Evolutionary conservation across 345 rosid genomes (phyloP).

Genomic region (Lepidium aucheri): DNA sequence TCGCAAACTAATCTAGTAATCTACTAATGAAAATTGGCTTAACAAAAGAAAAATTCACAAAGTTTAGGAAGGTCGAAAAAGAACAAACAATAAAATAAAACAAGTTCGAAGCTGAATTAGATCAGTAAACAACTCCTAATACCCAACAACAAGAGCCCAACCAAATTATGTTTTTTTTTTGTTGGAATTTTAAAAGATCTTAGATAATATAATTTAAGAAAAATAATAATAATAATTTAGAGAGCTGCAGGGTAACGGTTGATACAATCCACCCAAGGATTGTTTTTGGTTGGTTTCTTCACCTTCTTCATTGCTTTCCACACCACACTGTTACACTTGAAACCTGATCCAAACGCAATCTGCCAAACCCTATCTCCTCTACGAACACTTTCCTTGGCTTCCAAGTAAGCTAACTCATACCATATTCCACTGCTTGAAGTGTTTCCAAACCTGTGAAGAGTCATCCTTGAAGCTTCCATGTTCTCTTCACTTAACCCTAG

Average conservation of each 20-base stretch:
- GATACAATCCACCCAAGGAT: conserved; percentile 74
- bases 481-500: conserved; percentile 67
- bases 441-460: conserved; percentile 79
- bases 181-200: conserved; percentile 16
- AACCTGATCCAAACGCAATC: conserved; percentile 79
- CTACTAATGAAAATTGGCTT: too few relatives aligned
- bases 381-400: conserved; percentile 74
- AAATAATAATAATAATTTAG: conserved; percentile 3
- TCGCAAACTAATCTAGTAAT: too few relatives aligned
- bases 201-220: neutral
- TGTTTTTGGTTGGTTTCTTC: conserved; percentile 46
- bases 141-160: conserved; percentile 11
- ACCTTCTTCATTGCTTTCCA: conserved; percentile 69
- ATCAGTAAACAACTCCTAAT: conserved; percentile 11
- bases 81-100: conserved; percentile 9
- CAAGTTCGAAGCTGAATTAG: conserved; percentile 8
- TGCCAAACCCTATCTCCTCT: conserved; percentile 88
- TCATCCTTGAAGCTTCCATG: conserved; percentile 87
- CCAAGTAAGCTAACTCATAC: conserved; percentile 86
- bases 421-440: conserved; percentile 89
- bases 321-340: conserved; percentile 89
- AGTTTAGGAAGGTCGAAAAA: conserved; percentile 1
- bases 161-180: neutral
- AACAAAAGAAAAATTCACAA: neutral
- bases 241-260: conserved; percentile 53